Evolutionary conservation across 495 filamentous ascomycete species (phyloP).

Genomic region (Astrothelium subdiscretum): DNA sequence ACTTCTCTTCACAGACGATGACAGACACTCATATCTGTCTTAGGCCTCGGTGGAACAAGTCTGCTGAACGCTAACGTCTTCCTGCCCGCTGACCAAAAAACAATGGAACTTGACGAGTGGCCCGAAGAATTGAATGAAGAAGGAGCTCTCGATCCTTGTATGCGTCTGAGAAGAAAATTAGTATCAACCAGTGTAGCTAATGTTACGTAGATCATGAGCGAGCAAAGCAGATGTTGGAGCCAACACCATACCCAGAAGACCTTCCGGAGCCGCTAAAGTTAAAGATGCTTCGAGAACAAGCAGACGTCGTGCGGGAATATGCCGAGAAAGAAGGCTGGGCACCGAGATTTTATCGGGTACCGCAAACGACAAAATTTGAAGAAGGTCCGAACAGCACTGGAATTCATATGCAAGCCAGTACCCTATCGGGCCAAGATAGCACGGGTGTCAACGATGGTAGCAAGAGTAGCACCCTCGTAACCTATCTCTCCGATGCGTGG

Average conservation of each 20-base stretch:
- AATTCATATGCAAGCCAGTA: slow-evolving; percentile 49
- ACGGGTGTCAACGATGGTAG: slow-evolving; percentile 59
- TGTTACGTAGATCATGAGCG: slow-evolving; percentile 40
- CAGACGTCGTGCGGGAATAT: slow-evolving; percentile 34
- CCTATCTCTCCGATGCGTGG: slow-evolving; percentile 61
- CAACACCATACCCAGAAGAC: slow-evolving; percentile 43
- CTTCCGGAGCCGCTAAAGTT: slow-evolving; percentile 45
- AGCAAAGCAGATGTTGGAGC: slow-evolving; percentile 46
- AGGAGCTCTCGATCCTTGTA: slow-evolving; percentile 21
- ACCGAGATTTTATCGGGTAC: slow-evolving; percentile 39
- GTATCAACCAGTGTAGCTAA: background rate
- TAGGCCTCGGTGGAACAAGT: slow-evolving; percentile 50
- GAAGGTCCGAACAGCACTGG: slow-evolving; percentile 49
- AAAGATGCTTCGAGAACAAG: slow-evolving; percentile 45
- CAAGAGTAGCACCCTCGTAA: slow-evolving; percentile 54
- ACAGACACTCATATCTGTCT: slow-evolving; percentile 13
- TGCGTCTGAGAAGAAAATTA: background rate
- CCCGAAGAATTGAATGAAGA: slow-evolving; percentile 43
- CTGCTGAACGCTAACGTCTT: slow-evolving; percentile 61
- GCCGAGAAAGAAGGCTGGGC: slow-evolving; percentile 20
- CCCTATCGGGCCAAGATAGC: slow-evolving; percentile 47
- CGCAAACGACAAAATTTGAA: slow-evolving; percentile 50
- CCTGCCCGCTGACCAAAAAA: slow-evolving; percentile 44
- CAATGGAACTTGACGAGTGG: slow-evolving; percentile 45
- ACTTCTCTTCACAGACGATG: background rate